Percentiles rank a stretch among this genome's conserved stretches.
phyloP scores from a whole-genome alignment of 2,329 filamentous ascomycete genomes.

The Microcyclosporella mali region DNA sequence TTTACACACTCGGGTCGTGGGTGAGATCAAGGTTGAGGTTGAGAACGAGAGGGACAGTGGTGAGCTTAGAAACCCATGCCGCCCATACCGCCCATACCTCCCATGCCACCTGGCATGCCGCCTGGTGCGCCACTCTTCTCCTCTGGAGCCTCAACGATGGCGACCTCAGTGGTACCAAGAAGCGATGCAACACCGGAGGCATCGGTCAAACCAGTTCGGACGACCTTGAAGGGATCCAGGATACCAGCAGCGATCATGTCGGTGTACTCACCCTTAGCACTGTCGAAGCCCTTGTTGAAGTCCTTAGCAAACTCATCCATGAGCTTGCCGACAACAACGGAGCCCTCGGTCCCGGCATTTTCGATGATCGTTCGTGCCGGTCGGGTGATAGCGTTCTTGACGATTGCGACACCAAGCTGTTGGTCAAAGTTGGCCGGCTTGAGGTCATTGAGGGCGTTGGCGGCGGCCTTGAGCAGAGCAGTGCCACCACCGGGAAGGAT shows the following conservation, averaged over 20 bases:
- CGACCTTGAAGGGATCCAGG: constrained; percentile 98
- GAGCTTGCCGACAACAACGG: constrained; percentile 95
- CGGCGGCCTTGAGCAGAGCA: constrained; percentile 92
- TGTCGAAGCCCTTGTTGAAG: constrained; percentile 99
- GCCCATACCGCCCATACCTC: constrained; percentile 59
- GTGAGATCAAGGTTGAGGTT: background rate
- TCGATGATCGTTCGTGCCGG: constrained; percentile 93
- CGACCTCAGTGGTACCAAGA: constrained; percentile 95
- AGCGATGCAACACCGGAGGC: constrained; percentile 94
- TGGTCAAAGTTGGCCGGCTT: constrained; percentile 97
- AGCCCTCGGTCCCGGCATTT: constrained; percentile 93
- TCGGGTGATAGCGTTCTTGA: constrained; percentile 96
- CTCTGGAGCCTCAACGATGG: constrained; percentile 91
- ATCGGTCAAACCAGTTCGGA: constrained; percentile 90
- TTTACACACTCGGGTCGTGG: constrained; percentile 7
- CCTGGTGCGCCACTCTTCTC: constrained; percentile 64
- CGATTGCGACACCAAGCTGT: constrained; percentile 93
- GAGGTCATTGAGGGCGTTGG: constrained; percentile 74
- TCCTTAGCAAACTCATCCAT: constrained; percentile 84
- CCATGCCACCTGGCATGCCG: constrained; percentile 46
- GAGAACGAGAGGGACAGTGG: background rate
- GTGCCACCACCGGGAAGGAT: constrained; percentile 98
- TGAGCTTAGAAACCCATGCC: constrained; percentile 26
- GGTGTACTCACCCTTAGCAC: constrained; percentile 92
- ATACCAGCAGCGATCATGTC: constrained; percentile 98